These are phyloP conservation scores for Porcisia deanei DNA, from an alignment of 208 protist species.

Conservation along the genomic window DNA sequence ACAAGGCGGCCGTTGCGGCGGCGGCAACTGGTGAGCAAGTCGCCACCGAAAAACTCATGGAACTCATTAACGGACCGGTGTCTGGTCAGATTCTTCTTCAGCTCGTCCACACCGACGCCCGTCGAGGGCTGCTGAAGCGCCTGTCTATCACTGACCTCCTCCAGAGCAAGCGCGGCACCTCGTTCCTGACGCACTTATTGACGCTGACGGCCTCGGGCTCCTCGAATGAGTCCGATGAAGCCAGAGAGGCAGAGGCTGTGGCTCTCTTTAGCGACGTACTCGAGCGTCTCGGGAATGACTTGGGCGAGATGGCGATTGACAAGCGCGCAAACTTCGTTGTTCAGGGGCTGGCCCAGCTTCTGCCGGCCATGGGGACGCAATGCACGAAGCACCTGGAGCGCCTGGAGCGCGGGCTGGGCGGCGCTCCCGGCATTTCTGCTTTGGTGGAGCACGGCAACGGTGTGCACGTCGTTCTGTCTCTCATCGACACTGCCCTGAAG, in stretches of 20 bases:
- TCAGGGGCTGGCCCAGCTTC: slow-evolving; percentile 59
- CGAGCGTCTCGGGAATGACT: slow-evolving; percentile 37
- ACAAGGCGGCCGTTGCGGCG: slow-evolving; percentile 8
- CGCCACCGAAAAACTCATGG: slow-evolving; percentile 45
- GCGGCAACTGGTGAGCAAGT: slow-evolving; percentile 10
- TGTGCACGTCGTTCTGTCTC: slow-evolving; percentile 68
- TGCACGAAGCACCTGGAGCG: slow-evolving; percentile 37
- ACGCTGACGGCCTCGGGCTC: slow-evolving; percentile 14
- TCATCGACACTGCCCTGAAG: slow-evolving; percentile 52
- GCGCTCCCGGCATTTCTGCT: slow-evolving; percentile 36
- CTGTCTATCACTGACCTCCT: slow-evolving; percentile 54
- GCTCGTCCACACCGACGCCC: slow-evolving; percentile 42
- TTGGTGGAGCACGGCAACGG: slow-evolving; percentile 60
- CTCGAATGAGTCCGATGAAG: slow-evolving; percentile 4
- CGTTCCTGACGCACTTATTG: slow-evolving; percentile 67
- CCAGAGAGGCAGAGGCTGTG: slow-evolving; percentile 28
- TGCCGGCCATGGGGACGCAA: slow-evolving; percentile 37
- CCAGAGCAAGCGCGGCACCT: slow-evolving; percentile 67
- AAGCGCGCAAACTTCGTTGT: slow-evolving; percentile 85
- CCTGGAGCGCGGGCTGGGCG: slow-evolving; percentile 52
- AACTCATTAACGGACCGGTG: slow-evolving; percentile 71
- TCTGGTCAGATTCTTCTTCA: slow-evolving; percentile 68
- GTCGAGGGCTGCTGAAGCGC: slow-evolving; percentile 43
- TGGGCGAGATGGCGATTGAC: slow-evolving; percentile 68
- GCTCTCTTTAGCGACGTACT: slow-evolving; percentile 44